phyloP scores from a whole-genome alignment of 2,329 filamentous ascomycete genomes.

The Macrophomina pseudophaseolina region DNA sequence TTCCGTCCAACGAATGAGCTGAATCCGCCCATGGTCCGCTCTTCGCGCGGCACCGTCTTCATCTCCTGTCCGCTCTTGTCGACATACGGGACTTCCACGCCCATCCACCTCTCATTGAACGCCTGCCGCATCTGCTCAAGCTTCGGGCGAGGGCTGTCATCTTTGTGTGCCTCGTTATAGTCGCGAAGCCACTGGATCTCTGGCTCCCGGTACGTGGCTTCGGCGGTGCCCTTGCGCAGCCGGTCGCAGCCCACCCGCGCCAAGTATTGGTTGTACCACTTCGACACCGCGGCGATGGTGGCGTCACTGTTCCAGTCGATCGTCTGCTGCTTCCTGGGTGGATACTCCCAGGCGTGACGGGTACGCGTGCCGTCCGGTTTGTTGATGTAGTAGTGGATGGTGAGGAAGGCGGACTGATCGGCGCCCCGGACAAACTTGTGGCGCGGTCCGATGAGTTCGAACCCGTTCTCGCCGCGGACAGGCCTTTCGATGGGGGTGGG shows the following conservation, averaged over 20 bases:
- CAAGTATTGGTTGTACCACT: not conserved
- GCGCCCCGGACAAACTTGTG: no score
- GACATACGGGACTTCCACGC: not conserved
- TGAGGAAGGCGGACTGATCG: no score
- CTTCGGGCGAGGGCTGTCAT: not conserved
- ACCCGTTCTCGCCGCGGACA: no score
- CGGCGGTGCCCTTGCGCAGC: not conserved
- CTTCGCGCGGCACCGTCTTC: not conserved
- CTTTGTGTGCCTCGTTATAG: not conserved
- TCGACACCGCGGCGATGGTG: not conserved
- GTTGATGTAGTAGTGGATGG: not conserved
- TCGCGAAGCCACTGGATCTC: not conserved
- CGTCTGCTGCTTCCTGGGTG: not conserved
- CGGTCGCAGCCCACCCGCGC: not conserved
- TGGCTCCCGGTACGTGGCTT: not conserved
- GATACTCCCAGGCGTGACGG: not conserved
- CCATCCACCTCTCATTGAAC: not conserved
- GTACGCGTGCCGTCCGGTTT: not conserved
- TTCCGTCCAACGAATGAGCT: not conserved
- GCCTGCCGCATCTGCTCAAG: not conserved
- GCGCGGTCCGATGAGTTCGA: no score
- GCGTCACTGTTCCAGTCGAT: not conserved
- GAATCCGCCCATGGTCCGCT: not conserved
- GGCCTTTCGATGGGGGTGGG: no score
- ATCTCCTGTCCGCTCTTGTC: not conserved